Conservation (phyloP, 1,139 yeast genomes). For the Taphrina sp. region DNA sequence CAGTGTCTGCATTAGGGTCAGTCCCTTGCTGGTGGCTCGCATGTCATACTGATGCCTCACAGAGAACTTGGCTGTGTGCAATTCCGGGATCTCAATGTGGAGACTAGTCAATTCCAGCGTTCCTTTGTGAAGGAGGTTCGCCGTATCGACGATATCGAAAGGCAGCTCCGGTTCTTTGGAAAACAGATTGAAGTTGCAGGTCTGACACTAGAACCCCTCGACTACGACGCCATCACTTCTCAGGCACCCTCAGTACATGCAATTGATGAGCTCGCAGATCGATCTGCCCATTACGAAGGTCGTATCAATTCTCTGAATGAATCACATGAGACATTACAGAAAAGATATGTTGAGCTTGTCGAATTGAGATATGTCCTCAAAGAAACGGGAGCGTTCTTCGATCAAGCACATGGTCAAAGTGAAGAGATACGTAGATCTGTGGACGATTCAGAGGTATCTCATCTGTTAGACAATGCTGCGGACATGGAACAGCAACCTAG, state of each 20-base stretch:
- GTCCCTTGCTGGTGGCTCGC: background rate
- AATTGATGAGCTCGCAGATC: conserved; percentile 71
- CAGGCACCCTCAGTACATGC: conserved; percentile 58
- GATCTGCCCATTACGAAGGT: conserved; percentile 61
- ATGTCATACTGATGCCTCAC: background rate
- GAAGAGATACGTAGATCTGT: conserved; percentile 29
- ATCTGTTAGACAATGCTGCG: conserved; percentile 41
- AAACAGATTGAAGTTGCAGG: conserved; percentile 42
- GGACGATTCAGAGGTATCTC: conserved; percentile 45
- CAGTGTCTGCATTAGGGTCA: conserved; percentile 71
- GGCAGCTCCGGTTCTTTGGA: conserved; percentile 53
- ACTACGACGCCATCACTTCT: conserved; percentile 39
- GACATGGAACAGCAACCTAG: conserved; percentile 37
- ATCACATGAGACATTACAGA: conserved; percentile 55
- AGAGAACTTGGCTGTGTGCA: conserved; percentile 72
- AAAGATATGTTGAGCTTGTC: conserved; percentile 56
- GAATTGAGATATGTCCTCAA: conserved; percentile 68
- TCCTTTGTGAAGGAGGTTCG: conserved; percentile 81
- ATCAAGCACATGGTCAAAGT: conserved; percentile 39
- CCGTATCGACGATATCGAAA: conserved; percentile 60
- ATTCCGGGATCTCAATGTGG: conserved; percentile 81
- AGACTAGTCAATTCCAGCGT: conserved; percentile 78
- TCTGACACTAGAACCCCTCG: conserved; percentile 40
- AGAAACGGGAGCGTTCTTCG: conserved; percentile 69
- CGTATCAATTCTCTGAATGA: conserved; percentile 58